A percentile compares a stretch with the other conserved stretches of the same genome.
These are phyloP conservation scores for Pisolithus marmoratus DNA, from an alignment of 768 basidiomycete species.

Conservation along the genomic window DNA sequence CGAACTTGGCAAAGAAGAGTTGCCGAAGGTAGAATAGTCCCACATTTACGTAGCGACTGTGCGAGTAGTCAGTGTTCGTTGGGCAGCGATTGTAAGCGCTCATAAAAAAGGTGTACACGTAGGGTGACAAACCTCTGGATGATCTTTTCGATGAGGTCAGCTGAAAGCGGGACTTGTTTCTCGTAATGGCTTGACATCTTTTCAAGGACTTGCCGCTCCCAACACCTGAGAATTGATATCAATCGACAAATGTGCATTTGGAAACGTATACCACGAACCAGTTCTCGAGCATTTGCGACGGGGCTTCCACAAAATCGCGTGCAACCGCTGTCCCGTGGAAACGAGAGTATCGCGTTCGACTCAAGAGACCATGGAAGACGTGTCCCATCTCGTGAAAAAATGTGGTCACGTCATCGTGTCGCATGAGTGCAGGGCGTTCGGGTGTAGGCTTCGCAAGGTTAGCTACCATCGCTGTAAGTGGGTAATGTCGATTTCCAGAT, in stretches of 20 bases:
- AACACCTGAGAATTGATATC: slow-evolving; percentile 47
- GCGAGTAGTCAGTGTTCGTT: not conserved
- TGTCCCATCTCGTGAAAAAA: slow-evolving; percentile 92
- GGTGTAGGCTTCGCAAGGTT: slow-evolving; percentile 84
- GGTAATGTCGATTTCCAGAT: slow-evolving; percentile 61
- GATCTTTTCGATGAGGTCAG: slow-evolving; percentile 72
- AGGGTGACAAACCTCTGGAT: slow-evolving; percentile 55
- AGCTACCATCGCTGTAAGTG: slow-evolving; percentile 81
- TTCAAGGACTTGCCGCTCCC: slow-evolving; percentile 73
- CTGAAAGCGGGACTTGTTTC: slow-evolving; percentile 62
- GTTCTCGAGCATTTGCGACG: slow-evolving; percentile 90
- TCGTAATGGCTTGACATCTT: slow-evolving; percentile 77
- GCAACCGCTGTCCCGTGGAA: slow-evolving; percentile 85
- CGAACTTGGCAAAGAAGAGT: slow-evolving; percentile 78
- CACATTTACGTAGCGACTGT: slow-evolving; percentile 71
- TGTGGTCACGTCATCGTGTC: slow-evolving; percentile 83
- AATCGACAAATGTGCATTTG: not conserved
- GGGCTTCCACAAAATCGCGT: slow-evolving; percentile 84
- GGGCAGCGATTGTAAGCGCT: not conserved
- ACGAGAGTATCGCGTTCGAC: slow-evolving; percentile 60
- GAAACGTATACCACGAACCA: slow-evolving; percentile 41
- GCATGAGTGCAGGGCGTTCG: slow-evolving; percentile 77
- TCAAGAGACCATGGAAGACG: slow-evolving; percentile 65
- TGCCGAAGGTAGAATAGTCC: slow-evolving; percentile 81
- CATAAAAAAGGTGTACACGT: not conserved